Conservation (phyloP, 2,329 filamentous ascomycete species). For the Exophiala sideris region DNA sequence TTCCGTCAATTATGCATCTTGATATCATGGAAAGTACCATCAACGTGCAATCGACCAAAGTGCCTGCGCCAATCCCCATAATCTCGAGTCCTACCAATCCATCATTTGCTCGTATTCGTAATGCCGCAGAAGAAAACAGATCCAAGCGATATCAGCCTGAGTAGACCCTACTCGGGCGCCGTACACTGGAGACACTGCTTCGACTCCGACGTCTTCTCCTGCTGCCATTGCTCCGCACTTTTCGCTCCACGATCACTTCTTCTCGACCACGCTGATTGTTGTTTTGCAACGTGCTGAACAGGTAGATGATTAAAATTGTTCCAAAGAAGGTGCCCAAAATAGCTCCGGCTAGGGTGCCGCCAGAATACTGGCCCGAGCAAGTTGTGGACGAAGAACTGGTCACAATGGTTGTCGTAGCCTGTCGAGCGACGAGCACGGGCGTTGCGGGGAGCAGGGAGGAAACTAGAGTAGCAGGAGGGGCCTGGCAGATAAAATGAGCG, state of each 20-base stretch:
- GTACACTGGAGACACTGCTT: constrained; percentile 26
- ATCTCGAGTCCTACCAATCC: background rate
- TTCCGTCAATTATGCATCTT: too few species aligned
- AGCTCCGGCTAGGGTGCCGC: constrained; percentile 27
- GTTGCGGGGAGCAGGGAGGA: constrained; percentile 18
- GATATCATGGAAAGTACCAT: too few species aligned
- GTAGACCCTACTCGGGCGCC: constrained; percentile 27
- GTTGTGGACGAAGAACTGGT: constrained; percentile 8
- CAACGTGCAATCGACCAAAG: too few species aligned
- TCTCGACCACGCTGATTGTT: constrained; percentile 16
- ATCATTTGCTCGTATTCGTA: constrained; percentile 1
- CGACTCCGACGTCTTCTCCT: constrained; percentile 22
- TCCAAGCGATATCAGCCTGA: constrained; percentile 9
- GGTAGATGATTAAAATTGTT: constrained; percentile 26
- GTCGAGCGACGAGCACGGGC: constrained; percentile 19
- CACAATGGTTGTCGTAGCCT: constrained; percentile 25
- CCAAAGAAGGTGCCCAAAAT: constrained; percentile 29
- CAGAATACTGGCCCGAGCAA: constrained; percentile 27
- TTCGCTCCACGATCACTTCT: constrained; percentile 26
- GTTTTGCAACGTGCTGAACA: constrained; percentile 20
- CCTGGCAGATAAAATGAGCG: constrained; percentile 8
- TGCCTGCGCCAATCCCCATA: too few species aligned
- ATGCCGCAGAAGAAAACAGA: background rate
- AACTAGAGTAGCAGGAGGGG: constrained; percentile 11
- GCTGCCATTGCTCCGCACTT: constrained; percentile 16